Base-by-base conservation (phyloP, 2,329 filamentous ascomycete species). In the Aspergillus thermomutatus region DNA sequence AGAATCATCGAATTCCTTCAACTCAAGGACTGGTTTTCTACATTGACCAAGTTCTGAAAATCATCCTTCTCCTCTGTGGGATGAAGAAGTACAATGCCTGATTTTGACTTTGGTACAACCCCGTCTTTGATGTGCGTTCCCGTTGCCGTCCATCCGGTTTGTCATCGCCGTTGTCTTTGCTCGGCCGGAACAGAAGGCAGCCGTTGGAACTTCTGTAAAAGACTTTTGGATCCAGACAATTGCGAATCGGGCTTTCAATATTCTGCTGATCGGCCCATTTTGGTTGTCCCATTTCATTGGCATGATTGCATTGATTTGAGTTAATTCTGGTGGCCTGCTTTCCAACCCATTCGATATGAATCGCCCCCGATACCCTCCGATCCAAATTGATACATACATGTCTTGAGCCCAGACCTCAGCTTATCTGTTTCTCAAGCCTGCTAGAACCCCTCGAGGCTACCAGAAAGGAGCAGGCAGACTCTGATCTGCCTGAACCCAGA, bases 141-240 rank as follows among this genome's bases (percentile, higher is more conserved):
- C 61, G 61, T 54, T 28, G 41, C 46, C 54, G 57, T 37, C 50
- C 40, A 41, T 37, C 53, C 55, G 53, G 61, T 61, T 61, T 60
- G 60, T 52, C 49, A 47, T 55, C 53, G 52, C 53, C 48, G 52
- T 49, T 27, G 17, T 28, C 14, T 50, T 4, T 46, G 43, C 23
- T 46, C 43, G 43, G 21, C 21, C 5, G 43, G 43, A 7, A 7
- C 6, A 46, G 19, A 26, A 46, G 43, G 21, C 23, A 46, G 10
- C 43, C 23, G 43, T 46, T 23, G 43, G 10, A 25, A 46, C 11
- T 23, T 25, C 43, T 6, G 10, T 26, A 43, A 28, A 41, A 40
- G 40, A 21, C 23, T 19, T 41, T 31, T 10, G 7, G 34, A n/a
- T 54, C 41, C 40, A n/a, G 43, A 50, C 45, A 21, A 41, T 19